Percentiles rank a stretch among this genome's conserved stretches.
Conservation (phyloP, 106 monocot genomes). For the Acorus calamus region DNA sequence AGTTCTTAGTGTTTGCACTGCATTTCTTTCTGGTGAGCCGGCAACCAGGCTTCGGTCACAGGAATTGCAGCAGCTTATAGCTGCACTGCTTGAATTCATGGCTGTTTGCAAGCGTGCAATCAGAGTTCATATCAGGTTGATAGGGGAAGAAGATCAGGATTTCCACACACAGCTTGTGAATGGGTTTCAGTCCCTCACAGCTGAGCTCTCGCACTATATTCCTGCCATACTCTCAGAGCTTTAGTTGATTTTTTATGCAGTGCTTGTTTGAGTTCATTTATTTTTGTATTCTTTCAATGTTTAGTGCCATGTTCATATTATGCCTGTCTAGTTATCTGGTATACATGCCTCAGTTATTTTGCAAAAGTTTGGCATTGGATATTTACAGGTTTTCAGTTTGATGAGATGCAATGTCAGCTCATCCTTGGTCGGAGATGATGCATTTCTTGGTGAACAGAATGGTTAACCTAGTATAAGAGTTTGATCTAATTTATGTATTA, state of each 20-base stretch:
- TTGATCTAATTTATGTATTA: no score
- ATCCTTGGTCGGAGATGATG: no score
- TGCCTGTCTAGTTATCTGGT: no score
- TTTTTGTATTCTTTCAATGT: no score
- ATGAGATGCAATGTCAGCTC: no score
- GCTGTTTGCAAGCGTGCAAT: conserved; percentile 98
- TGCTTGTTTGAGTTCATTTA: not conserved
- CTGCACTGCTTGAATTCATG: conserved; percentile 97
- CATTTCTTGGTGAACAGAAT: no score
- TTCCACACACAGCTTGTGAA: conserved; percentile 99
- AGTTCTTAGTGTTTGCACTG: conserved; percentile 90
- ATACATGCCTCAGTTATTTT: no score
- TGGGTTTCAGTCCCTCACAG: conserved; percentile 95
- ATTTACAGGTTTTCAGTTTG: no score
- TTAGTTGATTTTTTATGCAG: not conserved
- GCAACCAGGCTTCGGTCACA: conserved; percentile 94
- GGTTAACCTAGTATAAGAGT: no score
- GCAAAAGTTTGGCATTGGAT: no score
- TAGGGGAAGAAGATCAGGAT: conserved; percentile 98
- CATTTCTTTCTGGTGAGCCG: conserved; percentile 94
- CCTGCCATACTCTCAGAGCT: conserved; percentile 98
- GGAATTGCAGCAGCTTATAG: conserved; percentile 96
- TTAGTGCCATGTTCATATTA: no score
- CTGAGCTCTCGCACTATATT: conserved; percentile 97
- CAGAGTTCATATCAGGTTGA: conserved; percentile 87